Conservation (phyloP, 169 alveolate species). For the Plasmodium gonderi region DNA sequence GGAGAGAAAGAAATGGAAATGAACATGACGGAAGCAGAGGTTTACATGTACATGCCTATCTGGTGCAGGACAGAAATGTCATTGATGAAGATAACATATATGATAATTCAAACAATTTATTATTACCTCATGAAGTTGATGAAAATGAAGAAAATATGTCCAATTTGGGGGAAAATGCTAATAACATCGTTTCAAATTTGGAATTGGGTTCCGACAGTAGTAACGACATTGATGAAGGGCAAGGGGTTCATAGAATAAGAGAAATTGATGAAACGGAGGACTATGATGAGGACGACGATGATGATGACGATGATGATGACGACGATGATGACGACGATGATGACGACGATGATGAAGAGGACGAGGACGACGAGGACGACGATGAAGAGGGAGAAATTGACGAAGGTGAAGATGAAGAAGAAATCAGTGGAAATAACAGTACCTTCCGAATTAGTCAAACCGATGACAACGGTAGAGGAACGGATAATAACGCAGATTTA, state of each 20-base stretch:
- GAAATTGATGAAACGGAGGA: constrained; percentile 69
- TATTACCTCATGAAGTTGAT: constrained; percentile 85
- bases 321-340: constrained; percentile 64
- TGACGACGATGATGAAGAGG: constrained; percentile 44
- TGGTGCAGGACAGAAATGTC: constrained; percentile 77
- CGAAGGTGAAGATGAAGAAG: constrained; percentile 39
- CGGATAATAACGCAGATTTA: constrained; percentile 37
- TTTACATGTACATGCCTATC: constrained; percentile 79
- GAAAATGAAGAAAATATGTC: constrained; percentile 78
- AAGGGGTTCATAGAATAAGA: constrained; percentile 30
- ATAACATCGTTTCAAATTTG: constrained; percentile 53
- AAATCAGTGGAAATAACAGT: constrained; percentile 27
- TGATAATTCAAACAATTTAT: constrained; percentile 76
- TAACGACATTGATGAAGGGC: constrained; percentile 41
- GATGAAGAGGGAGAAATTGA: constrained; percentile 59
- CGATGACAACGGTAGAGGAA: constrained; percentile 18
- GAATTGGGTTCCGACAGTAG: constrained; percentile 55
- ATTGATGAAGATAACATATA: constrained; percentile 76
- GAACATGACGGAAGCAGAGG: constrained; percentile 74
- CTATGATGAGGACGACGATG: constrained; percentile 36
- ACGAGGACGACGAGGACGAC: constrained; percentile 53
- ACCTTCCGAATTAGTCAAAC: constrained; percentile 43
- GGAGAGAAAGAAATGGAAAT: constrained; percentile 52
- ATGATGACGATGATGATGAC: constrained; percentile 54
- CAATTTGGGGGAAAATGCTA: constrained; percentile 13